Evolutionary conservation across 2,329 filamentous ascomycete species (phyloP), one percentile per base, ranked within the genome.

Genomic region (Neoscytalidium dimidiatum): DNA sequence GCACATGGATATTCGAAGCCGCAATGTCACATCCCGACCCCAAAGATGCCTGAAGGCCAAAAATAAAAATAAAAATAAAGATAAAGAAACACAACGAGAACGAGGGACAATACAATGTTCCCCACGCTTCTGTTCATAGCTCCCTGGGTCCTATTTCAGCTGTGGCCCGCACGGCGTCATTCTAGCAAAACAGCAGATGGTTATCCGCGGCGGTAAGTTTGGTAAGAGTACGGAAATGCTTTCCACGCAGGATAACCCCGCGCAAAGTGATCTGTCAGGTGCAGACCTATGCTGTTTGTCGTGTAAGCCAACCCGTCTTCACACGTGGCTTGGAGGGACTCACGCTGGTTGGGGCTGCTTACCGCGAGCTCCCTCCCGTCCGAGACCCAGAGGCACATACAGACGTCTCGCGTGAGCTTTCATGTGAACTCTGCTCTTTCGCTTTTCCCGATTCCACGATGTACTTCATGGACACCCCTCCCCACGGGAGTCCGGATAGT

Each of bases 401-500:
- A 11, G 78, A 80, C 33, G 75, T 78, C 63, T 79, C 77, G 48
- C 74, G 67, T 33, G 79, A 79, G 31, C 75, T 80, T 44, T 73
- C 71, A 52, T 76, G 73, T 5, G 79, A 82, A 58, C 72, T 78
- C 66, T 79, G 77, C 67, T 83, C 81, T 67, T 79, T 80, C 29
- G 71, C 75, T 66, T 77, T 80, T 14, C 82, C 82, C 28, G 75
- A 74, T 41, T 78, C 75, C 35, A 84, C 75, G 13, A 84, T 76
- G 67, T 85, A 79, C 43, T 80, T 83, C 77, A 92, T 82, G 67
- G 84, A 90, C 68, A 91, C 76, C 21, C 88, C 85, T 38, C 90
- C 90, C 90, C 90, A 92, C 0, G 90, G 90, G 3, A 92, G 79
- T 0, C 90, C 90, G 0, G 88, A 88, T 6, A 86, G 80, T 2